Evolutionary conservation across 352 stramenopile species (phyloP).

Genomic region (Pythium oligandrum): DNA sequence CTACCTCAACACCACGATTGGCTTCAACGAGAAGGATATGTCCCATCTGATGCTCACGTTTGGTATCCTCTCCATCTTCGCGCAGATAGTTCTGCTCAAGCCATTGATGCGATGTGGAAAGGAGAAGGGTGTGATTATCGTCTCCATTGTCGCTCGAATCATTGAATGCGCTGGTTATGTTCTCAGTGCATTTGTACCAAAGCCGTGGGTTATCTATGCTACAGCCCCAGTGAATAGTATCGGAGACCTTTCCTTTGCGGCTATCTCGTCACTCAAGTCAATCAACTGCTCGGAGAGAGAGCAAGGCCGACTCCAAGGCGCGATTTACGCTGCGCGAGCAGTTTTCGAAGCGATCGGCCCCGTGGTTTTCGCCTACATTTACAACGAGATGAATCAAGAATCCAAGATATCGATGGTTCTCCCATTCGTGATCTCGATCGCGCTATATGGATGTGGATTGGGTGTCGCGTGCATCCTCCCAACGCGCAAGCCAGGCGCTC

Average conservation of each 20-base stretch:
- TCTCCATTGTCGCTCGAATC: slow-evolving; percentile 39
- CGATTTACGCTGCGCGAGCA: slow-evolving; percentile 60
- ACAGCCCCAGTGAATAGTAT: slow-evolving; percentile 37
- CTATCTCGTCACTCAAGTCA: slow-evolving; percentile 60
- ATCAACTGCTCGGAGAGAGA: slow-evolving; percentile 63
- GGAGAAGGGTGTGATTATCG: slow-evolving; percentile 66
- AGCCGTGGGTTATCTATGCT: slow-evolving; percentile 58
- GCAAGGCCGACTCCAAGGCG: slow-evolving; percentile 69
- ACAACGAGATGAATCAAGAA: slow-evolving; percentile 41
- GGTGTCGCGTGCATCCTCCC: slow-evolving; percentile 43
- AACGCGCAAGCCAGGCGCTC: slow-evolving; percentile 13
- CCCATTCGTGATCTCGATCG: slow-evolving; percentile 53
- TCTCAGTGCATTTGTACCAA: slow-evolving; percentile 40
- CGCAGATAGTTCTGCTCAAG: slow-evolving; percentile 58
- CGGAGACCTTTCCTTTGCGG: slow-evolving; percentile 62
- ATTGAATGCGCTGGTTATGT: slow-evolving; percentile 35
- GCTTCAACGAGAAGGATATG: slow-evolving; percentile 64
- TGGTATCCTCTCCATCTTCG: slow-evolving; percentile 48
- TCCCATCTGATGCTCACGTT: slow-evolving; percentile 54
- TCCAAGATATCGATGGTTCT: slow-evolving; percentile 39
- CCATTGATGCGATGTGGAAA: slow-evolving; percentile 46
- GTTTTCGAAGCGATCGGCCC: slow-evolving; percentile 60
- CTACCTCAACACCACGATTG: slow-evolving; percentile 72
- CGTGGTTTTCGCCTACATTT: slow-evolving; percentile 51
- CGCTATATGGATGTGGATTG: slow-evolving; percentile 43